phyloP scores from a whole-genome alignment of 495 filamentous ascomycete genomes.

The Talaromyces ruber region DNA sequence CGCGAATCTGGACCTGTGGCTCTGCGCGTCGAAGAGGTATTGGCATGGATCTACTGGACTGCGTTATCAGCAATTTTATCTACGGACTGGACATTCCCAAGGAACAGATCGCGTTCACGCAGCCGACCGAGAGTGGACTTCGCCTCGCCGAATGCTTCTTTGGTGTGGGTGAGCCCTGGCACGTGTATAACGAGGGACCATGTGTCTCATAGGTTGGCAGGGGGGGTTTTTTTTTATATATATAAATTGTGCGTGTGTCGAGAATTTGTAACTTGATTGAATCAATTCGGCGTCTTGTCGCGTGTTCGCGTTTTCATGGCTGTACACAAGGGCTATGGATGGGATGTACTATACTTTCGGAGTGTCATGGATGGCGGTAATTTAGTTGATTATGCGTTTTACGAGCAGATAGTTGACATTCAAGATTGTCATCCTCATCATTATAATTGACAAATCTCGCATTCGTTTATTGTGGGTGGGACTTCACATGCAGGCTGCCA shows the following conservation, averaged over 20 bases:
- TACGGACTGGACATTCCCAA: constrained; percentile 60
- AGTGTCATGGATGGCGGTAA: not conserved
- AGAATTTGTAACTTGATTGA: not conserved
- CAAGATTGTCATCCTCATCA: not conserved
- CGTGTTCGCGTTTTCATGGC: not conserved
- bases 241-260: not conserved
- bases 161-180: constrained; percentile 39
- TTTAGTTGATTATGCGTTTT: not conserved
- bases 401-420: not conserved
- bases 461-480: not conserved
- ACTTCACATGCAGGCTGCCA: constrained; percentile 2
- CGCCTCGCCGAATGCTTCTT: constrained; percentile 58
- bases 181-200: constrained; percentile 40
- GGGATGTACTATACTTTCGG: not conserved
- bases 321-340: not conserved
- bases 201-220: constrained; percentile 3
- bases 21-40: constrained; percentile 51
- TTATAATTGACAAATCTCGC: not conserved
- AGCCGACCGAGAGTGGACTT: constrained; percentile 64
- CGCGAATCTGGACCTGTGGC: constrained; percentile 66
- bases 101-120: constrained; percentile 59
- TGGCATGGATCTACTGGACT: constrained; percentile 53
- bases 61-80: constrained; percentile 53
- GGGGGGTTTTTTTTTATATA: constrained; percentile 3
- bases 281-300: not conserved